phyloP scores from a whole-genome alignment of 2,329 filamentous ascomycete species.

The Zasmidium citrigriseum region DNA sequence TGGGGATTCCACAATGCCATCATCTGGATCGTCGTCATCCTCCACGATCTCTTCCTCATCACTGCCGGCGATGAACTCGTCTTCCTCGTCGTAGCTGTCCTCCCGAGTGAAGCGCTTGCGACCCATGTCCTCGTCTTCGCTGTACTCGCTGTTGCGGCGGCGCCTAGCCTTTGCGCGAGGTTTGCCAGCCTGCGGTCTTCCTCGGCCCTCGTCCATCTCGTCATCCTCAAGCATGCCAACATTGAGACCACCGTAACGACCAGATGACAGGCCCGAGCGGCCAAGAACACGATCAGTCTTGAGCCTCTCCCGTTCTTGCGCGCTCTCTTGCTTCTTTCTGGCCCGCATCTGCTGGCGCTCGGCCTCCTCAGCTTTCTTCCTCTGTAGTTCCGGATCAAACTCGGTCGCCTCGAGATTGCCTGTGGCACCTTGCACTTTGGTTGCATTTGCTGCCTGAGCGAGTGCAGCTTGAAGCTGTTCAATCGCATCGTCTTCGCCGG shows the following conservation, averaged over 20 bases:
- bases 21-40: slow-evolving; percentile 55
- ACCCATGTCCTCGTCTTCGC: slow-evolving; percentile 78
- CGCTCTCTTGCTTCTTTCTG: slow-evolving; percentile 64
- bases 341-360: slow-evolving; percentile 71
- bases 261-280: slow-evolving; percentile 48
- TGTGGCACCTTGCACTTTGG: slow-evolving; percentile 50
- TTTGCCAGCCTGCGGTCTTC: slow-evolving; percentile 26
- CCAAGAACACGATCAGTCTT: slow-evolving; percentile 53
- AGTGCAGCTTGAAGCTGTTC: slow-evolving; percentile 68
- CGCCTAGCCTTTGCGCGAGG: slow-evolving; percentile 39
- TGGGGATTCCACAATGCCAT: slow-evolving; percentile 43
- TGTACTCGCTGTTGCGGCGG: slow-evolving; percentile 49
- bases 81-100: slow-evolving; percentile 77
- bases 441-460: slow-evolving; percentile 62
- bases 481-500: slow-evolving; percentile 70
- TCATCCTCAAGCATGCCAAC: slow-evolving; percentile 71
- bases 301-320: slow-evolving; percentile 64
- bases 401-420: slow-evolving; percentile 69
- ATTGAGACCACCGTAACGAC: slow-evolving; percentile 58
- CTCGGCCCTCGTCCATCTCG: slow-evolving; percentile 38
- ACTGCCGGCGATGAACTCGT: slow-evolving; percentile 75
- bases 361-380: slow-evolving; percentile 70
- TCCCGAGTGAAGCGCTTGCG: slow-evolving; percentile 62
- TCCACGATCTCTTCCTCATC: slow-evolving; percentile 68
- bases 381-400: slow-evolving; percentile 73